These are phyloP conservation scores for rapeseed (Brassica napus) DNA, from an alignment of 345 rosid genomes.

Conservation along the genomic window DNA sequence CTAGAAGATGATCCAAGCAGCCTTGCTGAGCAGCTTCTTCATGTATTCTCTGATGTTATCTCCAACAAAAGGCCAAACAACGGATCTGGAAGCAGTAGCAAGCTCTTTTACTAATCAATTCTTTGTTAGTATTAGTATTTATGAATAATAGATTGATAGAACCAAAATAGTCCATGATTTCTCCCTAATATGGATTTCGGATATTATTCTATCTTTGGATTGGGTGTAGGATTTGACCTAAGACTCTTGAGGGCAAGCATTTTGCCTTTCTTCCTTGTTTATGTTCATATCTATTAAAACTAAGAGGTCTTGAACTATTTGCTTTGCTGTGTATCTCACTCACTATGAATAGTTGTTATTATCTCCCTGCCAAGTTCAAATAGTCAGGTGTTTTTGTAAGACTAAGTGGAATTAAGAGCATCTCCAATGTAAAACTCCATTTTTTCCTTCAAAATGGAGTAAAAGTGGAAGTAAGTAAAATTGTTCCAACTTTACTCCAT, in stretches of 20 bases:
- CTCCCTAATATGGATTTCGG: conserved; percentile 29
- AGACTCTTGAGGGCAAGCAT: conserved; percentile 12
- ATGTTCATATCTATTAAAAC: conserved; percentile 7
- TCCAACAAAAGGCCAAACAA: conserved; percentile 71
- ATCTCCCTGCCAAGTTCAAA: neutral
- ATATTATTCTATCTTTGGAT: conserved; percentile 21
- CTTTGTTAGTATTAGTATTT: conserved; percentile 27
- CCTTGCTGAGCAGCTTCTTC: conserved; percentile 89
- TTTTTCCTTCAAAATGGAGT: too few relatives aligned
- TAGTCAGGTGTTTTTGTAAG: neutral
- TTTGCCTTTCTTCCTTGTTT: conserved; percentile 30
- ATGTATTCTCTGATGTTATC: conserved; percentile 73
- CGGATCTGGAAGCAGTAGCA: conserved; percentile 54
- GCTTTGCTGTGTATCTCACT: neutral
- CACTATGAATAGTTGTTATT: neutral
- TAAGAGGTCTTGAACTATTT: neutral
- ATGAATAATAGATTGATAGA: conserved; percentile 24
- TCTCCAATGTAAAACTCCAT: too few relatives aligned
- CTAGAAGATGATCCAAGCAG: conserved; percentile 81
- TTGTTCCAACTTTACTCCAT: too few relatives aligned
- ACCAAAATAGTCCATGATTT: conserved; percentile 26
- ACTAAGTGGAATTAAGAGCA: neutral
- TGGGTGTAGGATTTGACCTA: conserved; percentile 28
- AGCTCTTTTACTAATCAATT: conserved; percentile 28
- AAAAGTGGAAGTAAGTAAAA: too few relatives aligned